Percentiles rank a stretch among this genome's conserved stretches.
Conservation (phyloP, 352 stramenopile genomes). For the Pythium coloratum region DNA sequence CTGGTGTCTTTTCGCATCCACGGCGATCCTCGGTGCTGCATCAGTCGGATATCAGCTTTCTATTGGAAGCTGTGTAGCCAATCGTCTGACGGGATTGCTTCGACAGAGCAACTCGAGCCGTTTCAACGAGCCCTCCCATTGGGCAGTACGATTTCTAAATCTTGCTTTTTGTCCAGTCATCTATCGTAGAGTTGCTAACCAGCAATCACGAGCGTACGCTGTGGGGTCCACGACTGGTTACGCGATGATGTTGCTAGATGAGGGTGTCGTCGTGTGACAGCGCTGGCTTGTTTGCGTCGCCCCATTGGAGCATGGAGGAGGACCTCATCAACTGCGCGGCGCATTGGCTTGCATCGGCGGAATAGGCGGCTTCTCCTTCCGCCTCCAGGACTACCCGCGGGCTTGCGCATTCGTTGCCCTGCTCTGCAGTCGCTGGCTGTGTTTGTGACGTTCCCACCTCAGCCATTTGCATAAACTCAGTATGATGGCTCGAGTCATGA, state of each 20-base stretch:
- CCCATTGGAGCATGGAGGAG: slow-evolving; percentile 24
- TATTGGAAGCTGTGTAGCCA: slow-evolving; percentile 22
- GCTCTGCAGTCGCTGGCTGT: slow-evolving; percentile 2
- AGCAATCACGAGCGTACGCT: not conserved
- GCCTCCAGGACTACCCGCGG: not conserved
- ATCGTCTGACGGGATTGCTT: slow-evolving; percentile 17
- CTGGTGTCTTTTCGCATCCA: slow-evolving; percentile 13
- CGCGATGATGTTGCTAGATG: slow-evolving; percentile 5
- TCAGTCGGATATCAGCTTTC: slow-evolving; percentile 16
- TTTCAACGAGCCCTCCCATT: not conserved
- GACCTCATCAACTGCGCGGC: not conserved
- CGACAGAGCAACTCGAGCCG: slow-evolving; percentile 20
- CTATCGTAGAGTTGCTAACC: not conserved
- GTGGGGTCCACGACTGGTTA: not conserved
- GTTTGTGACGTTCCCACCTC: slow-evolving; percentile 1
- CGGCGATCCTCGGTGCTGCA: slow-evolving; percentile 21
- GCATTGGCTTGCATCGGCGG: slow-evolving; percentile 21
- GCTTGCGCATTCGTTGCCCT: not conserved
- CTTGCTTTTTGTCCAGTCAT: slow-evolving; percentile 12
- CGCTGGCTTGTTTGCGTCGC: slow-evolving; percentile 20
- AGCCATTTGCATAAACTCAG: slow-evolving; percentile 4
- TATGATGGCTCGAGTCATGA: not conserved
- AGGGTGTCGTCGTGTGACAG: slow-evolving; percentile 16
- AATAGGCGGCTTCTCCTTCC: slow-evolving; percentile 20
- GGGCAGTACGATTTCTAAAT: not conserved